Base-by-base conservation (phyloP, 768 basidiomycete genomes). In the Kwoniella europaea region DNA sequence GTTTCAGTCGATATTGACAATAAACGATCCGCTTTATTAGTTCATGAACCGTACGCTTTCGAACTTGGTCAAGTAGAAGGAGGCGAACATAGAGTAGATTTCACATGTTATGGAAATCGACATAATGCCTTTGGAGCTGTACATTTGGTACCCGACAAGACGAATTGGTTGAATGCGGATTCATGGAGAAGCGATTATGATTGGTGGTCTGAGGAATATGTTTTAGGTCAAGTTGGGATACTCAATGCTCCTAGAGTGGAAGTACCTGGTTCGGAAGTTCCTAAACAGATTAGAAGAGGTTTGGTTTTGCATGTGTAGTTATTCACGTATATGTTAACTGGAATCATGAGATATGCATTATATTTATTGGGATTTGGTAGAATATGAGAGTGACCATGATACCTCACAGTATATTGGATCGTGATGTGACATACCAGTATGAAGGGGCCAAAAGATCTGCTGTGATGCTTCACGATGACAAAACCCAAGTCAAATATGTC, bases 131-230 rank as follows among this genome's bases (percentile, higher is more conserved):
- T 79, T 64, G 78, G 78, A 13, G 59, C 67, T 10, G 13, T 79
- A 9, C 78, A 79, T 61, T 58, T 79, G 16, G 71, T 71, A 10
- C 65, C 69, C 10, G 68, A 65, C 24, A 74, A 74, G 57, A 79
- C 78, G 16, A 63, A 79, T 43, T 79, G 74, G 74, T 63, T 71
- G 24, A 70, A 71, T 16, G 66, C 78, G 10, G 68, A 77, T 56
- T 69, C 72, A 18, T 79, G 74, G 74, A 67, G 78, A 35, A 71
- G 58, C n/a, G 72, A 75, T 18, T 73, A 69, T 27, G 73, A 79
- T 67, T 75, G 71, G 71, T 79, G 78, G 78, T 63, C 63, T 10
- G 76, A 79, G 29, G 78, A 79, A 52, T 79, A 79, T 60, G 64
- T 58, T n/a, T 41, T 79, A 12, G 67, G 63, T 27, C 52, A 67